Base-by-base conservation (phyloP, 345 rosid species). In the Eucalyptus polyanthemos region DNA sequence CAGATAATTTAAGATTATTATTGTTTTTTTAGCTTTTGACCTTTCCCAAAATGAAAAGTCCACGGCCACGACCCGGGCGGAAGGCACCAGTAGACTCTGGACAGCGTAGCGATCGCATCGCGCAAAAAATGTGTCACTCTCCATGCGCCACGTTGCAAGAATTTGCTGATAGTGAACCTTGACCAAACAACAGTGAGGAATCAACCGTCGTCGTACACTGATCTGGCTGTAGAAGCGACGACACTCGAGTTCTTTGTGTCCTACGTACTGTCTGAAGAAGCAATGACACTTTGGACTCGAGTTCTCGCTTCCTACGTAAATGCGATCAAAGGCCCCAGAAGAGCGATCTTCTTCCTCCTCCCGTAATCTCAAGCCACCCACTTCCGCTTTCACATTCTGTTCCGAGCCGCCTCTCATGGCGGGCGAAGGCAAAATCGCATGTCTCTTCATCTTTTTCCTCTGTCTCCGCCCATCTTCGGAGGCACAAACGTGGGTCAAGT, bases 401-500 rank as follows among this genome's bases (percentile, higher is more conserved):
- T 42, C n/a, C 50, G 40, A 16, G 40, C 12, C 62, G 11, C 17
- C 80, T 42, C 51, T 60, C 53, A 58, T 87, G 88, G 80, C 80
- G 80, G 54, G 47, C 45, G 15, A 87, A 44, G 34, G 51, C 53
- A 25, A 47, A n/a, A 15, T 58, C 80, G 47, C 88, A 4, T 27
- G 21, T 25, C 24, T 16, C 88, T 9, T 56, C 54, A 21, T 34
- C 58, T 86, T 22, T 34, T 37, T 62, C 54, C 45, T 56, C 49
- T 34, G 37, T 40, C 49, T 50, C 47, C n/a, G 29, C 47, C 49
- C 42, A 42, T 90, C 89, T 65, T 88, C 90, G 37, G 83, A 42
- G 34, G 89, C 91, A 29, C 88, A 90, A 58, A 58, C 91, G 31
- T 91, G 93, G 94, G 86, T 93, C 31, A 83, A 88, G 50, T 89